These are phyloP conservation scores for Bipolaris bicolor DNA, from an alignment of 2,329 filamentous ascomycete species.

Conservation along the genomic window DNA sequence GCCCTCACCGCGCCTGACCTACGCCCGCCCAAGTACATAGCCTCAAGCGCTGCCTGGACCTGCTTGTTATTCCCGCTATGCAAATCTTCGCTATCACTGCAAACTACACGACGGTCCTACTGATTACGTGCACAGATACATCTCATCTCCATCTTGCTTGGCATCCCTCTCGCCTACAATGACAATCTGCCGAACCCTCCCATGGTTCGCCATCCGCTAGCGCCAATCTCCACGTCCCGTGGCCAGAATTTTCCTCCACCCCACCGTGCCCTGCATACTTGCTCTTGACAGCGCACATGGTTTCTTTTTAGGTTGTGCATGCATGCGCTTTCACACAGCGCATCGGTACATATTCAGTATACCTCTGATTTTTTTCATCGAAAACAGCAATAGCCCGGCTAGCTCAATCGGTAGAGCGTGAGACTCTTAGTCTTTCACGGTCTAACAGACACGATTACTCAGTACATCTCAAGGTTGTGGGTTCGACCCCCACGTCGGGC, in stretches of 20 bases:
- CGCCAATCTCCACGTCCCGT: background rate
- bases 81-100: background rate
- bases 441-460: conserved; percentile 27
- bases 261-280: background rate
- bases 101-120: background rate
- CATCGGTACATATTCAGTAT: background rate
- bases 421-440: conserved; percentile 46
- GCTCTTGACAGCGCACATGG: background rate
- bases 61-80: background rate
- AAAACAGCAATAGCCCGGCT: conserved; percentile 24
- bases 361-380: background rate
- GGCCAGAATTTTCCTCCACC: conserved; percentile 4
- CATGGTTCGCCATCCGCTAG: conserved; percentile 3
- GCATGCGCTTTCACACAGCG: too few species aligned
- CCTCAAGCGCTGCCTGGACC: background rate
- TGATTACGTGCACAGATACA: background rate
- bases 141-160: background rate
- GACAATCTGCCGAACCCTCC: conserved; percentile 1
- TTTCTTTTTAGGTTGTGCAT: background rate
- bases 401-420: conserved; percentile 51
- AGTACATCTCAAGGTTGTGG: conserved; percentile 20
- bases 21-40: background rate
- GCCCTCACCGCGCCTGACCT: background rate
- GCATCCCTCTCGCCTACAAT: background rate
- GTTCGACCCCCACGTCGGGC: conserved; percentile 20